Base-by-base conservation (phyloP, 192 early-diverging fungal species). In the Chytriomyces hyalinus region DNA sequence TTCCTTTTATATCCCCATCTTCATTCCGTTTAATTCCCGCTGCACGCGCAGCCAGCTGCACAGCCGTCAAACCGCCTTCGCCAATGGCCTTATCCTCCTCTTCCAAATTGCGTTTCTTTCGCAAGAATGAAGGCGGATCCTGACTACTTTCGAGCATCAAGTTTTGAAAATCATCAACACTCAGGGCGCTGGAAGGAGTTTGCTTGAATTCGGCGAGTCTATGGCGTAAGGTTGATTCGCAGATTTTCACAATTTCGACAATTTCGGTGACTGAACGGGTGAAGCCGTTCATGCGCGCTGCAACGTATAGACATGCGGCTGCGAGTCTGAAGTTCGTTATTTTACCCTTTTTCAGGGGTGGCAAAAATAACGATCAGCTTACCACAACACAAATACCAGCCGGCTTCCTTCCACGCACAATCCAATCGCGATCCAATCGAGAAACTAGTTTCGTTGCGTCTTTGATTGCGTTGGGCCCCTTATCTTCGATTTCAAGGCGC, bases 381-480 rank as follows among this genome's bases (percentile, higher is more conserved):
- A 83, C 93, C 97, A 84, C 97, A 99, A 36, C 97, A 84, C 97
- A 99, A 36, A 99, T 95, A 61, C 97, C 97, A 11, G 95, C 89
- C 5, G 96, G 96, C 5, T 94, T 89, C 66, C 97, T 88, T 50
- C 97, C 97, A 0, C 88, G 91, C 67, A 89, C 83, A 67, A 98
- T 94, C 95, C 95, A 99, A 84, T 98, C 96, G 22, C 96, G 89
- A 68, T 95, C 92, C 95, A 99, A 95, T 46, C 97, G 85, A 67
- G 91, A 88, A 0, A 93, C 94, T 36, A 99, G 80, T 0, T 93
- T 91, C 7, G 91, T 81, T 2, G 96, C 96, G 73, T 96, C 94
- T 49, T 85, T 75, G 26, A 89, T 89, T 5, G 98, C 95, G 45
- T 87, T 82, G 53, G 89, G 86, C 45, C 89, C 93, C 79, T 93